These are phyloP conservation scores for Physcomitrellopsis africana DNA, from an alignment of 225 moss, liverwort and hornwort species.

Conservation along the genomic window DNA sequence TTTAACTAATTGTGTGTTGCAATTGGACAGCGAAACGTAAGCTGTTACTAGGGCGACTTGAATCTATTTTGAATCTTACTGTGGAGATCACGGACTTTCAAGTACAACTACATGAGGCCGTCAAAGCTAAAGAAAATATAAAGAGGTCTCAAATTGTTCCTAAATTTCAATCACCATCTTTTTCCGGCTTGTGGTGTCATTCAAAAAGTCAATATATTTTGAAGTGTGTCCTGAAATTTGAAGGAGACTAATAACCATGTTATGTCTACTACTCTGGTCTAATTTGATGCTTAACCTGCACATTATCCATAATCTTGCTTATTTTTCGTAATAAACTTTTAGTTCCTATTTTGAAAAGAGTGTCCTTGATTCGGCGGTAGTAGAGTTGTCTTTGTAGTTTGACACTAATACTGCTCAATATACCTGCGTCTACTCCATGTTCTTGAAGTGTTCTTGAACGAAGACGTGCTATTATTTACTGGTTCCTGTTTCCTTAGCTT, in stretches of 20 bases:
- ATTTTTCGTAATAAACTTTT: too few species aligned
- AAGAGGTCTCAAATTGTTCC: slow-evolving; percentile 46
- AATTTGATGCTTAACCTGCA: too few species aligned
- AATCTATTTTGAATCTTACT: slow-evolving; percentile 52
- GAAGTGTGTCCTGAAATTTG: slow-evolving; percentile 11
- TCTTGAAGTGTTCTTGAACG: neutral
- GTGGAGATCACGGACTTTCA: slow-evolving; percentile 72
- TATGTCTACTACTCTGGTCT: too few species aligned
- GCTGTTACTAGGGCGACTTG: slow-evolving; percentile 69
- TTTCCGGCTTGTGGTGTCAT: neutral
- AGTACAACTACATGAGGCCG: slow-evolving; percentile 60
- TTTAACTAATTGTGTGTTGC: slow-evolving; percentile 31
- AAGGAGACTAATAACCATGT: neutral
- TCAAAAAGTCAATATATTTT: neutral
- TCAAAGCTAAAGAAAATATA: slow-evolving; percentile 46
- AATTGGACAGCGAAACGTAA: slow-evolving; percentile 69
- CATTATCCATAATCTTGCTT: too few species aligned
- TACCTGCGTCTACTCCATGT: neutral
- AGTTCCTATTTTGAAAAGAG: neutral
- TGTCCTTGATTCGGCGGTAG: neutral
- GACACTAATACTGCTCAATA: neutral
- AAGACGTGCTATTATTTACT: slow-evolving; percentile 16
- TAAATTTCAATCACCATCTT: neutral
- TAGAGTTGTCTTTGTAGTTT: neutral
- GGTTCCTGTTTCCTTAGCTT: slow-evolving; percentile 22